These are phyloP conservation scores for Xylaria sp. DNA, from an alignment of 2,329 filamentous ascomycete genomes.

Conservation along the genomic window DNA sequence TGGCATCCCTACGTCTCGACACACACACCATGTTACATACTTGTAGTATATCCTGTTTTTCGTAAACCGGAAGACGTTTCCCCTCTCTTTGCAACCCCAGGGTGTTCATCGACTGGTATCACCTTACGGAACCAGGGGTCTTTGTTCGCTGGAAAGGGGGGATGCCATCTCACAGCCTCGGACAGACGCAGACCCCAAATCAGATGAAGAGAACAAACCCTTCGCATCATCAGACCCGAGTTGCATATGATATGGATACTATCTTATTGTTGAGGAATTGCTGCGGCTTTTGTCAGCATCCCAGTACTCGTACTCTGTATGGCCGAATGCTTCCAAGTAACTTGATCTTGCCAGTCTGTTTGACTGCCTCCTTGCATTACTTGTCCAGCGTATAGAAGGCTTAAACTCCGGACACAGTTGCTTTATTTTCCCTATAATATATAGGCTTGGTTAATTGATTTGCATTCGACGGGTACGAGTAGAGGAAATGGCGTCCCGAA, in stretches of 20 bases:
- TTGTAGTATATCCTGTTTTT: too few relatives aligned
- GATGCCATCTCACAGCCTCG: not conserved
- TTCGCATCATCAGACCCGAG: not conserved
- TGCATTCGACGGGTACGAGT: not conserved
- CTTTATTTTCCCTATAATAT: not conserved
- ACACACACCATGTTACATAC: too few relatives aligned
- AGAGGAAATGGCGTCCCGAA: constrained; percentile 38
- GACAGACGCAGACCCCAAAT: not conserved
- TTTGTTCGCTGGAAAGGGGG: not conserved
- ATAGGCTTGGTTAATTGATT: not conserved
- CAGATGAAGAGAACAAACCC: not conserved
- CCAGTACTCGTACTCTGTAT: not conserved
- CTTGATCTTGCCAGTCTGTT: not conserved
- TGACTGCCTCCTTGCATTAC: not conserved
- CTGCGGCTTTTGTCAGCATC: not conserved
- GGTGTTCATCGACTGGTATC: too few relatives aligned
- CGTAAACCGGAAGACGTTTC: too few relatives aligned
- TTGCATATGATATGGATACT: not conserved
- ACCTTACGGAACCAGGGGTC: not conserved
- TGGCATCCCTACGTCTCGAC: too few relatives aligned
- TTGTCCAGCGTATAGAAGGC: not conserved
- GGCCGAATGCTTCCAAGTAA: too few relatives aligned
- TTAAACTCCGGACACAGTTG: not conserved
- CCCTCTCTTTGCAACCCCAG: too few relatives aligned
- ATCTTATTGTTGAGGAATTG: not conserved